These are phyloP conservation scores for Termitomyces sp. DNA, from an alignment of 768 basidiomycete species.

Conservation along the genomic window DNA sequence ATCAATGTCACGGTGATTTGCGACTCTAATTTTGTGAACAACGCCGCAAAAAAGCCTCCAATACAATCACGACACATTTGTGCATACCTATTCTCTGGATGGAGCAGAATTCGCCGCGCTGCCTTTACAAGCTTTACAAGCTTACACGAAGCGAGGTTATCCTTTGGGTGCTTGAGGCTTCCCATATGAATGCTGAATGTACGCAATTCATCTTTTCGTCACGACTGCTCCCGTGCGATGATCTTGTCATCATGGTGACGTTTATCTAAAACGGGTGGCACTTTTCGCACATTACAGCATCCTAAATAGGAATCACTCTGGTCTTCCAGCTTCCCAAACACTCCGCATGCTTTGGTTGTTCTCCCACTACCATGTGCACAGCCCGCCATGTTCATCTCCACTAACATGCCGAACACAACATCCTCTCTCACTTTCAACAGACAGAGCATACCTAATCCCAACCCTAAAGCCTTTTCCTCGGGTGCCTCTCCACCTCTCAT, in stretches of 20 bases:
- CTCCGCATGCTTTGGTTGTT: background rate
- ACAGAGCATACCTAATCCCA: background rate
- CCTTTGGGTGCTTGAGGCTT: no score
- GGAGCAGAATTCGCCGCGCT: no score
- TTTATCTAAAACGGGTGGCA: background rate
- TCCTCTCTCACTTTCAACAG: background rate
- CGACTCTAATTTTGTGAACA: no score
- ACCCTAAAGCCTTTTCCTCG: conserved; percentile 17
- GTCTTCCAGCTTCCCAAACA: background rate
- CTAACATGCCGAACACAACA: background rate
- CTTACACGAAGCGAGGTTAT: no score
- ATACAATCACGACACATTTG: no score
- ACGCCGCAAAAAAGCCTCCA: no score
- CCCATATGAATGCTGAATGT: no score
- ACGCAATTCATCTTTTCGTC: no score
- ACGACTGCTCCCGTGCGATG: no score
- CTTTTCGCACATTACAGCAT: background rate
- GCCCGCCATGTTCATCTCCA: conserved; percentile 1
- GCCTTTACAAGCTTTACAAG: no score
- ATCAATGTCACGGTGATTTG: no score
- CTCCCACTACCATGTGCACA: conserved; percentile 6
- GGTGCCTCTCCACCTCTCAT: conserved; percentile 48
- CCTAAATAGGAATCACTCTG: background rate
- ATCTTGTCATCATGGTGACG: background rate
- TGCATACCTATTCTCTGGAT: no score